These are phyloP conservation scores for Lipomyces mesembrius DNA, from an alignment of 805 yeast genomes.

Conservation along the genomic window DNA sequence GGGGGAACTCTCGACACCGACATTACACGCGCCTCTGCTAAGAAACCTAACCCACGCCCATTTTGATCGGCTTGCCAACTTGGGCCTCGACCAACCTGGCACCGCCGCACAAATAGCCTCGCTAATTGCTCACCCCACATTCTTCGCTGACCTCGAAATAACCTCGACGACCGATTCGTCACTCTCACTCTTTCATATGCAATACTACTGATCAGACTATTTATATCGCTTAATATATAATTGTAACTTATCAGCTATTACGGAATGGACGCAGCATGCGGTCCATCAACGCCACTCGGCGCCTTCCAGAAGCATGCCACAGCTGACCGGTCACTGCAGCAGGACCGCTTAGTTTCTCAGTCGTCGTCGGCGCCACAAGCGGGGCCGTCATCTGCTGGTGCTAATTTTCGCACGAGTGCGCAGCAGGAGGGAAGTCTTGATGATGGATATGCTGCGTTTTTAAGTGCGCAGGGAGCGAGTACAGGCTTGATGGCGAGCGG, in stretches of 20 bases:
- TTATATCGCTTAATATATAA: background rate
- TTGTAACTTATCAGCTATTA: background rate
- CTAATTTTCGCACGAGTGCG: slow-evolving; percentile 10
- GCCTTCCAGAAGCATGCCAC: slow-evolving; percentile 29
- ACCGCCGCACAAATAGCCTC: too few species aligned
- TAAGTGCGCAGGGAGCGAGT: background rate
- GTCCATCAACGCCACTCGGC: slow-evolving; percentile 34
- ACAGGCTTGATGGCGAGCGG: background rate
- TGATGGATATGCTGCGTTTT: slow-evolving; percentile 21
- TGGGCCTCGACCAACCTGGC: too few species aligned
- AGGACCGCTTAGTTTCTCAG: slow-evolving; percentile 18
- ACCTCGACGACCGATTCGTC: background rate
- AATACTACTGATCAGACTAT: background rate
- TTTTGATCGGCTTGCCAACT: too few species aligned
- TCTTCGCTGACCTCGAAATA: too few species aligned
- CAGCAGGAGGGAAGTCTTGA: slow-evolving; percentile 13
- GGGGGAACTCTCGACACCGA: too few species aligned
- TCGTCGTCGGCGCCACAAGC: slow-evolving; percentile 6
- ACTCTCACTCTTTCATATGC: background rate
- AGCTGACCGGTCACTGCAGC: slow-evolving; percentile 30
- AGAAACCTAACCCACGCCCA: too few species aligned
- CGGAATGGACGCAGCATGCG: slow-evolving; percentile 31
- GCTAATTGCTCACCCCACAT: too few species aligned
- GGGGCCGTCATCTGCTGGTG: slow-evolving; percentile 1
- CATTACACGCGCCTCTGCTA: too few species aligned